A percentile compares a stretch with the other conserved stretches of the same genome.
These are phyloP conservation scores for Globisporangium megalacanthum DNA, from an alignment of 352 stramenopile genomes.

Conservation along the genomic window DNA sequence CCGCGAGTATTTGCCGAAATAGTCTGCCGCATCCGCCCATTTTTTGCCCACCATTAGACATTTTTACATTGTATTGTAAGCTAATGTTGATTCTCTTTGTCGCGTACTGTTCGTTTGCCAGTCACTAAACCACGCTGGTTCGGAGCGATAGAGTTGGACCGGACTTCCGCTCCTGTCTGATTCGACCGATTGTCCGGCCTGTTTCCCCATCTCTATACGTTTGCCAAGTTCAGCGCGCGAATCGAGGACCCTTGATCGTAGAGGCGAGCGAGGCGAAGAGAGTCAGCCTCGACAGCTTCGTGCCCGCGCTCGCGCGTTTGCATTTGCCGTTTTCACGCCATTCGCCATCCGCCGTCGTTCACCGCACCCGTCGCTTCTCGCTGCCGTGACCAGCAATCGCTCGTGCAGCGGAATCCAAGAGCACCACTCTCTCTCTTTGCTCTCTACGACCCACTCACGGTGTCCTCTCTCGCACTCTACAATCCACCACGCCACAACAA, in stretches of 20 bases:
- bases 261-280: not conserved
- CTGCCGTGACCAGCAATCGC: not conserved
- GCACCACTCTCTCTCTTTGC: not conserved
- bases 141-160: too few relatives aligned
- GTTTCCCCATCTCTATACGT: not conserved
- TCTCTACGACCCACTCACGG: not conserved
- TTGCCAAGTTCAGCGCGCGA: not conserved
- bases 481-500: not conserved
- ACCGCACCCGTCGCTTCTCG: not conserved
- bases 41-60: not conserved
- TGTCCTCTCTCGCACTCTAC: not conserved
- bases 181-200: not conserved
- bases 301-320: not conserved
- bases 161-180: too few relatives aligned
- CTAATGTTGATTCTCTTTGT: not conserved
- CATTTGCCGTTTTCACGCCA: not conserved
- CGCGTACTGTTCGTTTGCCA: not conserved
- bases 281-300: not conserved
- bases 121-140: not conserved
- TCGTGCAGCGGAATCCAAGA: not conserved
- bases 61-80: not conserved
- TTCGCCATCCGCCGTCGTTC: conserved; percentile 1
- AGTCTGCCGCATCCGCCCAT: not conserved
- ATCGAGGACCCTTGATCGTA: not conserved
- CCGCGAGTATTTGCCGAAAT: not conserved